Evolutionary conservation across 2,329 filamentous ascomycete genomes (phyloP).

Genomic region (Sporothrix mexicana): DNA sequence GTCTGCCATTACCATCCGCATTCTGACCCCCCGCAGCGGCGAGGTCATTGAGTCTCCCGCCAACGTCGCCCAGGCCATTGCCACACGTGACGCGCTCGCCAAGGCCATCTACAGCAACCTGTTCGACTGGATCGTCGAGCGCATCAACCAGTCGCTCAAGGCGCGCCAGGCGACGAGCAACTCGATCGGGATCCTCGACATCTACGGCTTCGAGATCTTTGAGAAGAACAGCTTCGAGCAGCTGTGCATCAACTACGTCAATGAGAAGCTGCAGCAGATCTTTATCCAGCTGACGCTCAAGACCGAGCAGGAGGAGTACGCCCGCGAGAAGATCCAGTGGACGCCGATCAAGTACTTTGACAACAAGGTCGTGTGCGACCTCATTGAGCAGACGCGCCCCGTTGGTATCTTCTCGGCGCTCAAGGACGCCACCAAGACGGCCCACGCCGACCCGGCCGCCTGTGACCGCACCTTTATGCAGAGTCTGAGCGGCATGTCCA

Average conservation of each 20-base stretch:
- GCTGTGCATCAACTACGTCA: constrained; percentile 99
- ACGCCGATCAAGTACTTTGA: constrained; percentile 99
- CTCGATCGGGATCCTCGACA: constrained; percentile 95
- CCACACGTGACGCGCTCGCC: constrained; percentile 87
- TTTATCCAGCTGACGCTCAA: constrained; percentile 98
- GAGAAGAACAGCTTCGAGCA: constrained; percentile 99
- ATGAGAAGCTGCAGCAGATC: constrained; percentile 98
- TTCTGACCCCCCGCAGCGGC: constrained; percentile 72
- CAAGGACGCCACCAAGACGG: constrained; percentile 98
- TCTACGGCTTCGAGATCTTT: constrained; percentile 99
- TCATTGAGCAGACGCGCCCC: constrained; percentile 91
- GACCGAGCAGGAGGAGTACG: constrained; percentile 97
- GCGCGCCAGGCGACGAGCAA: constrained; percentile 77
- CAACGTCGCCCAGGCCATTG: constrained; percentile 82
- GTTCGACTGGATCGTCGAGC: constrained; percentile 97
- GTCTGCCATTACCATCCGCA: constrained; percentile 85
- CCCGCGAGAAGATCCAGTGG: constrained; percentile 95
- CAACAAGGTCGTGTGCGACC: constrained; percentile 97
- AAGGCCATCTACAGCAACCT: constrained; percentile 98
- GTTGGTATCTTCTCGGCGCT: constrained; percentile 92
- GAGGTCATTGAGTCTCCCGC: constrained; percentile 76
- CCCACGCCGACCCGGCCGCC: constrained; percentile 90
- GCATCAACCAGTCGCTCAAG: constrained; percentile 86
- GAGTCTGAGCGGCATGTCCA: constrained; percentile 86
- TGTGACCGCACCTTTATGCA: constrained; percentile 97